phyloP scores from a whole-genome alignment of 139 green algal species.

The Deuterostichococcus epilithicus region DNA sequence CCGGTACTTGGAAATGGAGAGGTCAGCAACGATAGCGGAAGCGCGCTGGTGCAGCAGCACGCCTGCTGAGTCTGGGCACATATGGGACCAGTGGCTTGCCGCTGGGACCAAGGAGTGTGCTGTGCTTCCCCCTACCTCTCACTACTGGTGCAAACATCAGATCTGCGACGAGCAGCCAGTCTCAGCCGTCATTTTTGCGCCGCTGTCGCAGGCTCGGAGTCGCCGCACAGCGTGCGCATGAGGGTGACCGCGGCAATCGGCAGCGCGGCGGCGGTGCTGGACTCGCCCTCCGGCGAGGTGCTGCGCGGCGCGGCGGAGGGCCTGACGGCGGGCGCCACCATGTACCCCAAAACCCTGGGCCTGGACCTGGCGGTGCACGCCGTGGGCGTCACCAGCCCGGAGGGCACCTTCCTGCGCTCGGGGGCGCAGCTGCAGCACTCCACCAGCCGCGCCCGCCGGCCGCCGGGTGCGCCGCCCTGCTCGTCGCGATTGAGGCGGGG shows the following conservation, averaged over 20 bases:
- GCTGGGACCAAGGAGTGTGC: too few relatives aligned
- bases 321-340: slow-evolving; percentile 14
- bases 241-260: slow-evolving; percentile 38
- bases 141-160: too few relatives aligned
- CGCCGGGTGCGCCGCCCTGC: not conserved
- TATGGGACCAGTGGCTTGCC: too few relatives aligned
- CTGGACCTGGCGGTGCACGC: slow-evolving; percentile 42
- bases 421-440: slow-evolving; percentile 15
- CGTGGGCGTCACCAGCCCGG: slow-evolving; percentile 52
- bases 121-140: too few relatives aligned
- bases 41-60: too few relatives aligned
- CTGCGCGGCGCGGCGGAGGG: slow-evolving; percentile 39
- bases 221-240: slow-evolving; percentile 50
- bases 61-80: too few relatives aligned
- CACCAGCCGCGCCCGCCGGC: not conserved
- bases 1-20: too few relatives aligned
- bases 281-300: slow-evolving; percentile 26
- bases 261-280: slow-evolving; percentile 38
- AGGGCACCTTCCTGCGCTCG: slow-evolving; percentile 64
- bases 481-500: too few relatives aligned
- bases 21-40: too few relatives aligned
- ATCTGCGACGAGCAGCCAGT: too few relatives aligned
- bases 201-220: slow-evolving; percentile 27
- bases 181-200: too few relatives aligned
- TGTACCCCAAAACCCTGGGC: slow-evolving; percentile 15